A percentile compares a stretch with the other conserved stretches of the same genome.
phyloP scores from a whole-genome alignment of 495 filamentous ascomycete genomes.

The Delitschia confertaspora region DNA sequence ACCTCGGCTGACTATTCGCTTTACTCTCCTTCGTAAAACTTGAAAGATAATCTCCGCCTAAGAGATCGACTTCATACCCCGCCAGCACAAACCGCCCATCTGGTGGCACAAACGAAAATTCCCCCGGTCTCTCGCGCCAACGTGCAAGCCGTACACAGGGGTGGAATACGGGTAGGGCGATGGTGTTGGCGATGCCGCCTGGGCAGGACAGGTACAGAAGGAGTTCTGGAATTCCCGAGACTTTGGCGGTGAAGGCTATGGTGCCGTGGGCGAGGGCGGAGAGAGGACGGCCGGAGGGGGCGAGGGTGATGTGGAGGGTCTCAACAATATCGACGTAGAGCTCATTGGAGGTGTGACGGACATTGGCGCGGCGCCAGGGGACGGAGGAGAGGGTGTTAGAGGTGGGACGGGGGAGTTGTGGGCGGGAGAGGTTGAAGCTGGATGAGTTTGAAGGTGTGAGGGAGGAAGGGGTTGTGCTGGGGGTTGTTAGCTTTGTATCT shows the following conservation, averaged over 20 bases:
- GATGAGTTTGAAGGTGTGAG: slow-evolving; percentile 16
- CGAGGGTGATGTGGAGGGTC: slow-evolving; percentile 73
- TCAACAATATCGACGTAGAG: slow-evolving; percentile 96
- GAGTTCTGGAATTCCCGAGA: slow-evolving; percentile 89
- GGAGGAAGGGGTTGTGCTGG: slow-evolving; percentile 37
- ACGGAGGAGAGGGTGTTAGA: slow-evolving; percentile 40
- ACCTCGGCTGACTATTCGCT: slow-evolving; percentile 41
- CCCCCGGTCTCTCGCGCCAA: slow-evolving; percentile 81
- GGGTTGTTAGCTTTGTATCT: not conserved
- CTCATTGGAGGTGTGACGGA: slow-evolving; percentile 93
- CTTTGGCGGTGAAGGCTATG: slow-evolving; percentile 88
- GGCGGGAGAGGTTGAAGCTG: slow-evolving; percentile 19
- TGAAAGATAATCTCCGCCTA: slow-evolving; percentile 36
- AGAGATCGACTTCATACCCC: slow-evolving; percentile 87
- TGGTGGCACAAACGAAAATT: slow-evolving; percentile 88
- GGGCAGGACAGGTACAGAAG: slow-evolving; percentile 68
- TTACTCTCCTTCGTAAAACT: slow-evolving; percentile 16
- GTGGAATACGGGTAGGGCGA: slow-evolving; percentile 92
- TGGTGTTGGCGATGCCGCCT: slow-evolving; percentile 56
- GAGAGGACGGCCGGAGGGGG: slow-evolving; percentile 79
- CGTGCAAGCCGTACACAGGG: slow-evolving; percentile 79
- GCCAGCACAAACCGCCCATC: slow-evolving; percentile 93
- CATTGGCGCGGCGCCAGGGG: slow-evolving; percentile 85
- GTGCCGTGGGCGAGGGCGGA: slow-evolving; percentile 84
- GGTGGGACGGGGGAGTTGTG: slow-evolving; percentile 29